Evolutionary conservation across 2,329 filamentous ascomycete genomes (phyloP).

Genomic region (Aspergillaceae sp.): DNA sequence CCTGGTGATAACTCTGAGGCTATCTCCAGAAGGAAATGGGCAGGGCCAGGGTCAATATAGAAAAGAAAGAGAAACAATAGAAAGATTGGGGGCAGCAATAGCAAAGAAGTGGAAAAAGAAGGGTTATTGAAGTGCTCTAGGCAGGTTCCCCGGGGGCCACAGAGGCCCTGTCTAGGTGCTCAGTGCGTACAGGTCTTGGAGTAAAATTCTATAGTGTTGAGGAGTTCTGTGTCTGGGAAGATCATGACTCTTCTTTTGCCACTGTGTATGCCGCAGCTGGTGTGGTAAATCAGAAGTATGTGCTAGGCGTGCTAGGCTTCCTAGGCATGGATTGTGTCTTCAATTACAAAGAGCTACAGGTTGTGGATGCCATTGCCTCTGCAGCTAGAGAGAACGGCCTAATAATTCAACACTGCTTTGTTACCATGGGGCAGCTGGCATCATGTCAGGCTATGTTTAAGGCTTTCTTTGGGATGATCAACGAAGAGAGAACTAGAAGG

Average conservation of each 20-base stretch:
- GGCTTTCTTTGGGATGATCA: constrained; percentile 16
- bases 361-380: constrained; percentile 25
- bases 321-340: constrained; percentile 33
- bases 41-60: too few relatives aligned
- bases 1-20: too few relatives aligned
- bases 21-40: too few relatives aligned
- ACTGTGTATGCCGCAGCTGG: constrained; percentile 39
- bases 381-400: constrained; percentile 31
- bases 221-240: constrained; percentile 10
- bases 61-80: too few relatives aligned
- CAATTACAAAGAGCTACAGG: constrained; percentile 27
- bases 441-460: constrained; percentile 33
- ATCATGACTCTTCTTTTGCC: constrained; percentile 23
- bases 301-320: constrained; percentile 15
- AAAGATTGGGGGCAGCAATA: too few relatives aligned
- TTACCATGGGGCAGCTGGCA: constrained; percentile 31
- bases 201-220: too few relatives aligned
- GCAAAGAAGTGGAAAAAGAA: too few relatives aligned
- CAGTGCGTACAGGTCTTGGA: too few relatives aligned
- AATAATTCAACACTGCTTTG: constrained; percentile 35
- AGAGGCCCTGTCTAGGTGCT: too few relatives aligned
- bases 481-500: constrained; percentile 3
- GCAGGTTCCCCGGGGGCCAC: too few relatives aligned
- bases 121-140: too few relatives aligned
- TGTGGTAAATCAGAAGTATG: constrained; percentile 24